A percentile compares a stretch with the other conserved stretches of the same genome.
Conservation (phyloP, 2,329 filamentous ascomycete species). For the Sphaerulina musiva region DNA sequence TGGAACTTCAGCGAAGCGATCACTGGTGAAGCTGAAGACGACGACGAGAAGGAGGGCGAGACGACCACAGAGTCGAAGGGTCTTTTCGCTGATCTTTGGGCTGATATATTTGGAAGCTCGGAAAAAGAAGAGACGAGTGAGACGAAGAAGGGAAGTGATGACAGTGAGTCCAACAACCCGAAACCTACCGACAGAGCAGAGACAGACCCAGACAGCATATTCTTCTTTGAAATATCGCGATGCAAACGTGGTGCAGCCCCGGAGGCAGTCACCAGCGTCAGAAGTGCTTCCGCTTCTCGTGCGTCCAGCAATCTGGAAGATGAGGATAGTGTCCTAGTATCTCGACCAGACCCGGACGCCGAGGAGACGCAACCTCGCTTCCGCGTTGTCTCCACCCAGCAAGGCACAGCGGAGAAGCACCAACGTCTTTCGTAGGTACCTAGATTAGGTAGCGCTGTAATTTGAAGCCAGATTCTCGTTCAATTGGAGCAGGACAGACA, state of each 20-base stretch:
- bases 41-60: constrained; percentile 11
- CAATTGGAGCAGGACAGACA: too few relatives aligned
- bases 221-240: constrained; percentile 10
- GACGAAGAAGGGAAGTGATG: neutral
- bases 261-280: neutral
- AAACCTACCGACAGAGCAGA: neutral
- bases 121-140: constrained; percentile 1
- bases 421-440: neutral
- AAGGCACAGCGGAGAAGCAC: neutral
- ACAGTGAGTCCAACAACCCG: neutral
- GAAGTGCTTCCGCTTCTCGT: neutral
- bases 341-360: neutral
- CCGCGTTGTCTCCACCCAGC: neutral
- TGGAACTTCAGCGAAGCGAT: constrained; percentile 71
- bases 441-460: neutral
- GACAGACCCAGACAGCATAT: constrained; percentile 4
- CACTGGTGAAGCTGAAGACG: constrained; percentile 37
- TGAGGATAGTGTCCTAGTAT: neutral
- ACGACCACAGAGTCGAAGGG: constrained; percentile 12
- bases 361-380: neutral
- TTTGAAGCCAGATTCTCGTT: too few relatives aligned
- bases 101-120: constrained; percentile 11
- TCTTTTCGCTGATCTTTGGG: constrained; percentile 11
- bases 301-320: neutral
- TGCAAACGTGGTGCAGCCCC: neutral